Conservation (phyloP, 257 asterid species). For the Lithospermum erythrorhizon region DNA sequence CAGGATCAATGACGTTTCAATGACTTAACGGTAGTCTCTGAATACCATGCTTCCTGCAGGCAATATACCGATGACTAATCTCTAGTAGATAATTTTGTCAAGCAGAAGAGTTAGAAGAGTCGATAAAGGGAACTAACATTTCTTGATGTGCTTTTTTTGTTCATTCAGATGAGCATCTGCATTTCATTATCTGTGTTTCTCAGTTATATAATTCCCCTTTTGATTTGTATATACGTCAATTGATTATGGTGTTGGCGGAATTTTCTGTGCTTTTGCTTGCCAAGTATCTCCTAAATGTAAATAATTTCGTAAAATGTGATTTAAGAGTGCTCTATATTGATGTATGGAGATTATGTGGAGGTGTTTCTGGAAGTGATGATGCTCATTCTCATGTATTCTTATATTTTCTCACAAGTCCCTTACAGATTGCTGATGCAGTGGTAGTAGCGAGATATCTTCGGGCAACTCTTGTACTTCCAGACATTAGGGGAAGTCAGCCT, state of each 20-base stretch:
- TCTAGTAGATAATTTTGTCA: background rate
- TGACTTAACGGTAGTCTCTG: conserved; percentile 99
- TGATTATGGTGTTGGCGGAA: too few relatives aligned
- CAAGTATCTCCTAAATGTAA: too few relatives aligned
- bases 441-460: conserved; percentile 82
- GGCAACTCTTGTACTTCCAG: conserved; percentile 90
- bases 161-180: too few relatives aligned
- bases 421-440: conserved; percentile 88
- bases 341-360: background rate
- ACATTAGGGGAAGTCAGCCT: conserved; percentile 76
- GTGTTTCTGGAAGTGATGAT: background rate
- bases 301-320: too few relatives aligned
- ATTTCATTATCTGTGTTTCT: too few relatives aligned
- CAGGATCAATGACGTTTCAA: conserved; percentile 70
- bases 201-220: too few relatives aligned
- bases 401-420: conserved; percentile 11
- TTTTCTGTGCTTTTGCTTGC: too few relatives aligned
- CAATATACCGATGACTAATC: conserved; percentile 5
- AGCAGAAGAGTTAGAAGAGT: background rate
- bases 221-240: too few relatives aligned
- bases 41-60: conserved; percentile 99
- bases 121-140: too few relatives aligned
- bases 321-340: too few relatives aligned
- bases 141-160: background rate
- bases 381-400: background rate